A percentile compares a stretch with the other conserved stretches of the same genome.
Evolutionary conservation across 75 land plant species (phyloP).

Genomic region (Isoetes taiwanensis): DNA sequence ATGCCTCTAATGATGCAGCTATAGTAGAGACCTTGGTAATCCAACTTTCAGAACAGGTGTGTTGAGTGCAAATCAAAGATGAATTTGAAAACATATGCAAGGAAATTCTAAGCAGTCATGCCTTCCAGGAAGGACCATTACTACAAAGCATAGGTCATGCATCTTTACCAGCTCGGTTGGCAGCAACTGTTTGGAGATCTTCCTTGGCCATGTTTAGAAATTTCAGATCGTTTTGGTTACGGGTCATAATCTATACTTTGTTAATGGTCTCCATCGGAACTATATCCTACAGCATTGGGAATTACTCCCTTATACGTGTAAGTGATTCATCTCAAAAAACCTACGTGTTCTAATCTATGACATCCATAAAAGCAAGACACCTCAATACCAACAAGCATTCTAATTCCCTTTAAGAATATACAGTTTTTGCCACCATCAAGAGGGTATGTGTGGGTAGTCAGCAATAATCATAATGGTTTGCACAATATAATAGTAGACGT

Average conservation of each 20-base stretch:
- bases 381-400: too few species aligned
- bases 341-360: too few species aligned
- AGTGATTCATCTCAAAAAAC: constrained; percentile 9
- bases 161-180: constrained; percentile 29
- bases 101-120: background rate
- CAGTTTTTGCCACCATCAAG: too few species aligned
- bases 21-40: constrained; percentile 55
- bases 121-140: constrained; percentile 51
- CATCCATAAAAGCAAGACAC: too few species aligned
- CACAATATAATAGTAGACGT: too few species aligned
- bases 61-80: background rate
- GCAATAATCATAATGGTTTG: too few species aligned
- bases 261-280: constrained; percentile 55
- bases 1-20: constrained; percentile 55
- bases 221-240: constrained; percentile 66
- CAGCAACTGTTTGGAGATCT: constrained; percentile 60
- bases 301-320: constrained; percentile 56
- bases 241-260: constrained; percentile 40
- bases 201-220: constrained; percentile 62
- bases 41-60: constrained; percentile 54
- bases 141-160: constrained; percentile 52
- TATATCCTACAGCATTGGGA: constrained; percentile 43
- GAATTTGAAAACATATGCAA: background rate
- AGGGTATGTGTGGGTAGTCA: too few species aligned
- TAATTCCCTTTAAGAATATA: too few species aligned